A percentile compares a stretch with the other conserved stretches of the same genome.
phyloP scores from a whole-genome alignment of 2,329 filamentous ascomycete species.

The Epicoccum sorghinum region DNA sequence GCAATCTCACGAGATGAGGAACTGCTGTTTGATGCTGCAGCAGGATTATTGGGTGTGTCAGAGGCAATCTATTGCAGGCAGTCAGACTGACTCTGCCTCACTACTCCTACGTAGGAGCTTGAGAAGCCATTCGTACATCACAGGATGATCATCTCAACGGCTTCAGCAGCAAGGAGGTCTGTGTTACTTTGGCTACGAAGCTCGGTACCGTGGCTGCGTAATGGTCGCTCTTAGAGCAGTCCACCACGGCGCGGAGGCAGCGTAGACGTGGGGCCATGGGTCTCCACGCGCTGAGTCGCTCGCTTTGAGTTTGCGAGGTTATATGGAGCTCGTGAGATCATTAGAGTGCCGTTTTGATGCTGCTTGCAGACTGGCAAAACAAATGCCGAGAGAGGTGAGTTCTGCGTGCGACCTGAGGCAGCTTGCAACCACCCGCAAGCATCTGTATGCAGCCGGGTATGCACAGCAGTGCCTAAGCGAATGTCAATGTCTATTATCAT shows the following conservation, averaged over 20 bases:
- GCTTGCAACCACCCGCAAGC: conserved; percentile 11
- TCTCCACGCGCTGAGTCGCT: conserved; percentile 11
- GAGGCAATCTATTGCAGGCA: conserved; percentile 10
- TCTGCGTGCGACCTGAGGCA: conserved; percentile 4
- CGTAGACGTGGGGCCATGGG: conserved; percentile 23
- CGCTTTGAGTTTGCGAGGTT: conserved; percentile 15
- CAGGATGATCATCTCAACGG: conserved; percentile 25
- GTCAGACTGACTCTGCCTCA: neutral
- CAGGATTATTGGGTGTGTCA: conserved; percentile 17
- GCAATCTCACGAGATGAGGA: conserved; percentile 30
- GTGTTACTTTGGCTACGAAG: conserved; percentile 33
- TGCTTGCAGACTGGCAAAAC: conserved; percentile 9
- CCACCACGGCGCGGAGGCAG: conserved; percentile 34
- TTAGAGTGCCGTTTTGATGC: conserved; percentile 10
- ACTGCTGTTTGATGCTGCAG: conserved; percentile 5
- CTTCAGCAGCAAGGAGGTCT: conserved; percentile 31
- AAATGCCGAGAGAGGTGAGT: conserved; percentile 5
- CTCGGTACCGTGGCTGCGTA: conserved; percentile 38
- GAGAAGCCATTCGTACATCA: conserved; percentile 4
- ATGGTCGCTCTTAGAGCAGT: conserved; percentile 33
- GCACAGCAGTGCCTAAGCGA: conserved; percentile 6
- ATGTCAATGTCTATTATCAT: neutral
- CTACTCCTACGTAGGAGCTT: no score
- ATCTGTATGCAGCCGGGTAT: conserved; percentile 4
- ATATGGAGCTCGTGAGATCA: conserved; percentile 6